These are phyloP conservation scores for Pseudoturritis turrita DNA, from an alignment of 345 rosid genomes.

Conservation along the genomic window DNA sequence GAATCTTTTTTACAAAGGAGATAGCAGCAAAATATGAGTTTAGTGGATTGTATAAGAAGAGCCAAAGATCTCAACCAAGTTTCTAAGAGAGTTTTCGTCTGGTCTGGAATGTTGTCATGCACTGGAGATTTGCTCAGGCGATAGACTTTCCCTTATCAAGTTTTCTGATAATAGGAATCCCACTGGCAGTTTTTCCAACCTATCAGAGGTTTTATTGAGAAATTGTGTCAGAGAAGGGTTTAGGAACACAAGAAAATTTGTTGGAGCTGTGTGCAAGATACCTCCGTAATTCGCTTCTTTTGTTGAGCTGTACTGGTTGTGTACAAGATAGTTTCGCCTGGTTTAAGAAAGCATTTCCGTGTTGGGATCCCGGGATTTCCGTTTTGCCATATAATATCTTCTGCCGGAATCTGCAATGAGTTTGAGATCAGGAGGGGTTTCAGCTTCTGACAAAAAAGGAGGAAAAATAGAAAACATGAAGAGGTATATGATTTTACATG, in stretches of 20 bases:
- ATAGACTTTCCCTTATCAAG: constrained; percentile 16
- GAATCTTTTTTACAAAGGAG: background rate
- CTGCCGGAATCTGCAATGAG: constrained; percentile 51
- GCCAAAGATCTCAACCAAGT: constrained; percentile 11
- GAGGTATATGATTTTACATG: constrained; percentile 14
- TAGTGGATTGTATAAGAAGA: background rate
- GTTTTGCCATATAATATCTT: constrained; percentile 56
- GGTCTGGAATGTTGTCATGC: constrained; percentile 2
- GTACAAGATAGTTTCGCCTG: constrained; percentile 19
- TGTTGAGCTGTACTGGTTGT: constrained; percentile 8
- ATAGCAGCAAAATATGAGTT: background rate
- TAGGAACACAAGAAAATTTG: background rate
- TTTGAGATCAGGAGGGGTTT: constrained; percentile 14
- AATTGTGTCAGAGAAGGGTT: background rate
- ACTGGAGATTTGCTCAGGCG: background rate
- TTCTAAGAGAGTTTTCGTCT: background rate
- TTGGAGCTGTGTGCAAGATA: constrained; percentile 15
- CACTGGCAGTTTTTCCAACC: constrained; percentile 14
- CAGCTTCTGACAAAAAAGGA: background rate
- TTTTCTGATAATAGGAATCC: constrained; percentile 14
- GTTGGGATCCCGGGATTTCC: constrained; percentile 39
- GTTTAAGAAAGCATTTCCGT: background rate
- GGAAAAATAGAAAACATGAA: background rate
- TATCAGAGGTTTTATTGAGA: background rate
- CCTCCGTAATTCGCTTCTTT: constrained; percentile 3